A percentile compares a stretch with the other conserved stretches of the same genome.
These are phyloP conservation scores for Candida mattraensis DNA, from an alignment of 805 yeast species.

Conservation along the genomic window DNA sequence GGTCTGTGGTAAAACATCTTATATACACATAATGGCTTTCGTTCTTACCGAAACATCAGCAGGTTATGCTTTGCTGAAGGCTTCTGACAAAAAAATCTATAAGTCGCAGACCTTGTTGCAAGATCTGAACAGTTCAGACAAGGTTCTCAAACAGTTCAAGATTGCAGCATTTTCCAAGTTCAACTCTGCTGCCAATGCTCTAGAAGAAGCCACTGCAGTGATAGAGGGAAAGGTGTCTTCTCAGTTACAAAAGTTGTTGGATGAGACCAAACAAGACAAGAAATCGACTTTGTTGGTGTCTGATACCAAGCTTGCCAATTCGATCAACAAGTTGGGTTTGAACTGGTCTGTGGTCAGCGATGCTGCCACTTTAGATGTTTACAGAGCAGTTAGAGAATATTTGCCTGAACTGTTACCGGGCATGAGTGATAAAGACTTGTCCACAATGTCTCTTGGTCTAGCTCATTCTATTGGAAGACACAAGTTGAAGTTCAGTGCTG, in stretches of 20 bases:
- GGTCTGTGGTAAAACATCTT: too few species aligned
- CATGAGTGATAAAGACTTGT: constrained; percentile 75
- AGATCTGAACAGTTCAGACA: constrained; percentile 79
- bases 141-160: constrained; percentile 87
- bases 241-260: constrained; percentile 74
- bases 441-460: constrained; percentile 96
- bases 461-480: constrained; percentile 99
- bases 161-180: constrained; percentile 95
- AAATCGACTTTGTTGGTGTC: constrained; percentile 86
- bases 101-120: constrained; percentile 72
- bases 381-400: constrained; percentile 93
- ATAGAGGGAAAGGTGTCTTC: constrained; percentile 92
- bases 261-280: constrained; percentile 75
- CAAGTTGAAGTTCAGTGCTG: constrained; percentile 95
- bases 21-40: constrained; percentile 58
- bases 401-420: constrained; percentile 95
- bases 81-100: constrained; percentile 95
- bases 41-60: constrained; percentile 98
- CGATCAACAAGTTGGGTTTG: constrained; percentile 91
- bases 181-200: constrained; percentile 90
- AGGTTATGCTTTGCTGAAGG: constrained; percentile 96
- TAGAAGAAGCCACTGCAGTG: constrained; percentile 90
- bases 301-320: constrained; percentile 93
- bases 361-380: constrained; percentile 90
- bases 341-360: constrained; percentile 89